phyloP scores from a whole-genome alignment of 208 protist genomes.

The Tritrichomonas foetus region DNA sequence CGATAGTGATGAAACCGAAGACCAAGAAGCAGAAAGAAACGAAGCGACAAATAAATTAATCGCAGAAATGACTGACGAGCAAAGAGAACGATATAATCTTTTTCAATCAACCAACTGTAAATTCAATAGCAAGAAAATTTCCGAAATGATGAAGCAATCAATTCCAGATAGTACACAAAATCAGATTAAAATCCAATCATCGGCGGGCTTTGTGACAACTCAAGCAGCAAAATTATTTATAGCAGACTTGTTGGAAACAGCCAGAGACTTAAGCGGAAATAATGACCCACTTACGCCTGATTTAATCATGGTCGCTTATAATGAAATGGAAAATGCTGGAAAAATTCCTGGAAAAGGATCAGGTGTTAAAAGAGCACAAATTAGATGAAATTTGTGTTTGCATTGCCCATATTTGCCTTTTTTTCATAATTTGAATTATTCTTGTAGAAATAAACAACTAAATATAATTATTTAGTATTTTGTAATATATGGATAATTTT shows the following conservation, averaged over 20 bases:
- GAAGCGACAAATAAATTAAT: neutral
- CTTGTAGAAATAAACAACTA: no score
- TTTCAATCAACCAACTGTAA: neutral
- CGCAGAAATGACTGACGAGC: neutral
- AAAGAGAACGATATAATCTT: neutral
- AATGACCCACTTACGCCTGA: neutral
- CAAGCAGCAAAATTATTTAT: neutral
- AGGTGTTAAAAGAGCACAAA: neutral
- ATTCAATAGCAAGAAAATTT: neutral
- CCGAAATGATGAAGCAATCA: neutral
- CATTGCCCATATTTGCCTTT: neutral
- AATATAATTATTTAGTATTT: no score
- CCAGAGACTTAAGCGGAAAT: neutral
- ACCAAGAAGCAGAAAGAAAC: neutral
- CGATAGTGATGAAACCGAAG: neutral
- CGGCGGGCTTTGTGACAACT: neutral
- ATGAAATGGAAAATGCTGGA: neutral
- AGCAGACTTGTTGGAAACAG: conserved; percentile 1
- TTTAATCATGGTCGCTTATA: neutral
- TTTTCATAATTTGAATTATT: neutral
- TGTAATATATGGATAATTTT: no score
- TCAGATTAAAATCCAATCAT: neutral
- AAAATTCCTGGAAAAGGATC: neutral
- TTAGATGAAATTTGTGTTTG: neutral
- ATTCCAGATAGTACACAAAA: neutral